A percentile compares a stretch with the other conserved stretches of the same genome.
These are phyloP conservation scores for Melampsora americana DNA, from an alignment of 1,284 basidiomycete species.

Conservation along the genomic window DNA sequence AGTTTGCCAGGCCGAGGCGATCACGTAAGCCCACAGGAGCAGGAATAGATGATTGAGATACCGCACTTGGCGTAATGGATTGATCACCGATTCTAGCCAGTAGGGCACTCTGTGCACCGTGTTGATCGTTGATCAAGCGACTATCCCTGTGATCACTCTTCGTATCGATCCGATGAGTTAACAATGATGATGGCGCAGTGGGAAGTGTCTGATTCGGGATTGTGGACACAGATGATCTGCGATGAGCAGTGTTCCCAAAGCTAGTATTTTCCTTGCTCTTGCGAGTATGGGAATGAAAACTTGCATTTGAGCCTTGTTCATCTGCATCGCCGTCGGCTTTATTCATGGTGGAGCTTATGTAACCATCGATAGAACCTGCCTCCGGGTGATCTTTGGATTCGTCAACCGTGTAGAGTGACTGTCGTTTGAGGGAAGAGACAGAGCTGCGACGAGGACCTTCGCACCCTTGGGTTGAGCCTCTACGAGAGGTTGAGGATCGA, in stretches of 20 bases:
- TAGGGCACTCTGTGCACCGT: neutral
- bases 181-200: neutral
- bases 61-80: neutral
- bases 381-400: slow-evolving; percentile 1
- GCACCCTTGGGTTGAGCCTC: neutral
- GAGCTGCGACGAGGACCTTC: slow-evolving; percentile 3
- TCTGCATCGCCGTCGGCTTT: neutral
- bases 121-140: neutral
- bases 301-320: neutral
- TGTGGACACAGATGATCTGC: neutral
- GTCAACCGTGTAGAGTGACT: slow-evolving; percentile 1
- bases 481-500: neutral
- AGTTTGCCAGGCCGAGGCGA: neutral
- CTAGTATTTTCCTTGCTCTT: slow-evolving; percentile 4
- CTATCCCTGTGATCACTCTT: neutral
- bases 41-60: neutral
- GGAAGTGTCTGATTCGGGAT: neutral
- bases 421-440: neutral
- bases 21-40: slow-evolving; percentile 5
- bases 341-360: neutral
- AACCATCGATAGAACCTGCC: neutral
- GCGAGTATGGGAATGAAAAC: neutral
- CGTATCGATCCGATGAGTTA: neutral
- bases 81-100: neutral
- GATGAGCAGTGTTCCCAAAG: neutral